Conservation (phyloP, 163 green algal species). For the Scenedesmus sp. region DNA sequence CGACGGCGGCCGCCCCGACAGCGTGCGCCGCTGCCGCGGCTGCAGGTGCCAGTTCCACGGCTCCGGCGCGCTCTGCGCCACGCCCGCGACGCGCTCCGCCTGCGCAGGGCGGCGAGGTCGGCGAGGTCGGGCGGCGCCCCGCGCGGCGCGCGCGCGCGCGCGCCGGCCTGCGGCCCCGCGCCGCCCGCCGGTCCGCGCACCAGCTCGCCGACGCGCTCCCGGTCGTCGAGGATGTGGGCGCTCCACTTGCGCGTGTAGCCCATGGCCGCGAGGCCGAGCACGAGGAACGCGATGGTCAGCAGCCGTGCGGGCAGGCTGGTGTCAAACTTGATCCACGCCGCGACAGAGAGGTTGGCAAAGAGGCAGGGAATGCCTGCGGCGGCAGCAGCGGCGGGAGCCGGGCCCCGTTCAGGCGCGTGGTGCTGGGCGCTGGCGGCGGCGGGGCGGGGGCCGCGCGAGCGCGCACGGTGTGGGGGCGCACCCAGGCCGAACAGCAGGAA, state of each 20-base stretch:
- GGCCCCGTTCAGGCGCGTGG: not conserved
- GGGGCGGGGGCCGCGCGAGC: no score
- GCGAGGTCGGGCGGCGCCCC: no score
- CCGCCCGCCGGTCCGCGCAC: no score
- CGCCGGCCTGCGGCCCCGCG: no score
- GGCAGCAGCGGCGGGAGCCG: conserved; percentile 1
- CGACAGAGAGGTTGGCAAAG: conserved; percentile 67
- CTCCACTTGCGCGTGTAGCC: conserved; percentile 54
- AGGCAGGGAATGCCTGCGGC: conserved; percentile 66
- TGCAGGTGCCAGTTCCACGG: no score
- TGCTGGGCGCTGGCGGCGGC: no score
- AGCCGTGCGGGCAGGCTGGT: not conserved
- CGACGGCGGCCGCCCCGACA: no score
- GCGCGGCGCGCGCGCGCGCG: no score
- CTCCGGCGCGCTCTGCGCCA: no score
- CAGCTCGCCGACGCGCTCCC: conserved; percentile 30
- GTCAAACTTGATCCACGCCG: conserved; percentile 64
- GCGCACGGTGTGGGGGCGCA: not conserved
- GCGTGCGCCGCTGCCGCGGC: no score
- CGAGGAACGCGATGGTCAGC: conserved; percentile 47
- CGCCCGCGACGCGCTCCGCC: no score
- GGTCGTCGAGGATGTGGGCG: conserved; percentile 50
- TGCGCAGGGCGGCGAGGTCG: no score
- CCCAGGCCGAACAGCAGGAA: conserved; percentile 70
- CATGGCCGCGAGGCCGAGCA: conserved; percentile 41